Base-by-base conservation (phyloP, 768 basidiomycete species). In the Omphalotus guepiniiformis region DNA sequence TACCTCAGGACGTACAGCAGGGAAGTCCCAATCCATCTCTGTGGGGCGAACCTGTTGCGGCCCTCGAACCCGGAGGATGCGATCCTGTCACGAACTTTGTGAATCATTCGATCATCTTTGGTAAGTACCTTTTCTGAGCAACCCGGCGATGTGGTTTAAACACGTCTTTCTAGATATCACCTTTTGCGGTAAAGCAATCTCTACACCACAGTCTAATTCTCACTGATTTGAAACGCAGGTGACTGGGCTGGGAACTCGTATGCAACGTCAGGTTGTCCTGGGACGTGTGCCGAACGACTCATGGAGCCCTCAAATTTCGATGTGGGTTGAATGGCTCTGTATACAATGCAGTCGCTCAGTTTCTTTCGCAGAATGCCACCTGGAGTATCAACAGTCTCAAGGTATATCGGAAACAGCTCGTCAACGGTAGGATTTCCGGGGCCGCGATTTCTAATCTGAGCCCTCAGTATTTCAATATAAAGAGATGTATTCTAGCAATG, bases 171-270 rank as follows among this genome's bases (percentile, higher is more conserved):
- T 47, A 89, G 87, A 90, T 60, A 88, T 89, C 54, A 90, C 88
- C 2, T 86, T 89, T 55, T 90, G 88, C 56, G 88, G 87, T 82
- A 60, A 58, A 73, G 45, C 43, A 47, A 42, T 48, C 2, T 19
- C 16, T 26, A 47, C 21, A 47, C 13, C 19, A 6, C 45, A 34
- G 42, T 55, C 19, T 59, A 46, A 8, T n/a, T 18, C 26, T 35
- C 39, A 23, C 18, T 45, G 8, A 18, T 26, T 19, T n/a, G n/a
- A n/a, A 18, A 30, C 52, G 11, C 40, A 87, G 84, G 83, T 55
- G 87, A 88, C 64, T 89, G 88, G 88, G 88, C 88, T 13, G 88
- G 87, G 22, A 88, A 88, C 60, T 82, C 84, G 4, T 89, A 89
- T 55, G 74, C 78, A 4, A 84, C 84, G 8, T 82, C 75, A 2